These are phyloP conservation scores for Acanthamoeba sp. DNA, from an alignment of 208 protist species.

Conservation along the genomic window DNA sequence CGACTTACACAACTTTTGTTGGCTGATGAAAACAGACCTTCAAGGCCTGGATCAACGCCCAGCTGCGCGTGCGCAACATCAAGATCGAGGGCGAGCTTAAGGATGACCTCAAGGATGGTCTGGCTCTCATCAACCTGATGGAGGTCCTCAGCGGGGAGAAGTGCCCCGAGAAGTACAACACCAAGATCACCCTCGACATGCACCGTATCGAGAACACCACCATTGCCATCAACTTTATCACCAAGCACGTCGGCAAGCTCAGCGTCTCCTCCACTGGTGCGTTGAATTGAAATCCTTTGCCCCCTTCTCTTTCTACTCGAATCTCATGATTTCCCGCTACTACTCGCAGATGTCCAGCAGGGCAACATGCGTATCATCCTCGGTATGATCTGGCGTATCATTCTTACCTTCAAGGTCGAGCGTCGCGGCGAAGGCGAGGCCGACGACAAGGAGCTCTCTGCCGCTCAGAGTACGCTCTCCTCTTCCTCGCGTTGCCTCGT, in stretches of 20 bases:
- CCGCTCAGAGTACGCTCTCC: constrained; percentile 16
- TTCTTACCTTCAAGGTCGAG: constrained; percentile 82
- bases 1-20: background rate
- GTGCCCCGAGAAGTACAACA: constrained; percentile 64
- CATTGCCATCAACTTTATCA: constrained; percentile 81
- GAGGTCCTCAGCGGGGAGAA: constrained; percentile 68
- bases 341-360: constrained; percentile 8
- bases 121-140: constrained; percentile 78
- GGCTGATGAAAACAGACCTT: constrained; percentile 75
- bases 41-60: constrained; percentile 85
- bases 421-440: constrained; percentile 79
- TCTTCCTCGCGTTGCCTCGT: background rate
- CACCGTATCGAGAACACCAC: constrained; percentile 47
- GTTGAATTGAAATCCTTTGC: too few relatives aligned
- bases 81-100: constrained; percentile 76
- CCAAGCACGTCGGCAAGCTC: constrained; percentile 78
- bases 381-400: constrained; percentile 87
- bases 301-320: background rate
- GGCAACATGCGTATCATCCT: constrained; percentile 81
- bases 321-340: background rate
- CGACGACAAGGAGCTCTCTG: constrained; percentile 17
- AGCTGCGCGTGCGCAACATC: constrained; percentile 79
- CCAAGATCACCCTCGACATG: constrained; percentile 64
- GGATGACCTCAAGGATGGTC: constrained; percentile 80
- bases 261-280: constrained; percentile 17